Conservation (phyloP, 116 monocot species). For the Phalaenopsis hybrid region DNA sequence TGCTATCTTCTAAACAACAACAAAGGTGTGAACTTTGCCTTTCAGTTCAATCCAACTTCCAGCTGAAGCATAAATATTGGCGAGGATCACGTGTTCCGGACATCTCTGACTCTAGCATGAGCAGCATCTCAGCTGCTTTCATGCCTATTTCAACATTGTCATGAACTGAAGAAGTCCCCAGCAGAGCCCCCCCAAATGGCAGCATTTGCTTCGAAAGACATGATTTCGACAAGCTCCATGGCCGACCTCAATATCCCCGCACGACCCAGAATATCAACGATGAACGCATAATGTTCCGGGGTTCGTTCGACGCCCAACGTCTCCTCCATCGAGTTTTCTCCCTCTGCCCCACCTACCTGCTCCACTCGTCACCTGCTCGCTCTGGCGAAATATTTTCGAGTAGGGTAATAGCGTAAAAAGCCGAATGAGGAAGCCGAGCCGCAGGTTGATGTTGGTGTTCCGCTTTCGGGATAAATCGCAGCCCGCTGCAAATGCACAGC, state of each 20-base stretch:
- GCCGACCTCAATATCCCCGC: slow-evolving; percentile 55
- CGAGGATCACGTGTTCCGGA: slow-evolving; percentile 68
- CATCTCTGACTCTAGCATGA: slow-evolving; percentile 62
- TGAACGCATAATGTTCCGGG: slow-evolving; percentile 74
- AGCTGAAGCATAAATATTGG: slow-evolving; percentile 67
- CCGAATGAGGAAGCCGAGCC: too few relatives aligned
- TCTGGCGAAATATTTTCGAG: too few relatives aligned
- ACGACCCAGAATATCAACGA: slow-evolving; percentile 73
- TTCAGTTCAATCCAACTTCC: slow-evolving; percentile 86
- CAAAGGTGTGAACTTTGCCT: slow-evolving; percentile 66
- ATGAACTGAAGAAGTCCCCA: slow-evolving; percentile 52
- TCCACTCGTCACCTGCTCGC: too few relatives aligned
- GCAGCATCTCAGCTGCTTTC: slow-evolving; percentile 62
- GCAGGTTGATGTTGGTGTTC: too few relatives aligned
- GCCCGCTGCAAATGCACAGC: too few relatives aligned
- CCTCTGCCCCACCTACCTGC: slow-evolving; percentile 31
- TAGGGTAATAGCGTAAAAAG: too few relatives aligned
- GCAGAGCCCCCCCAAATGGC: slow-evolving; percentile 78
- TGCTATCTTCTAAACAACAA: slow-evolving; percentile 21
- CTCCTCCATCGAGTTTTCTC: slow-evolving; percentile 42
- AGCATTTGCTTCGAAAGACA: slow-evolving; percentile 68
- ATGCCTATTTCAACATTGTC: slow-evolving; percentile 48
- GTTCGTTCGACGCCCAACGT: slow-evolving; percentile 45
- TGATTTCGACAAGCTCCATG: slow-evolving; percentile 45
- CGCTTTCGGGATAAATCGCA: too few relatives aligned